Evolutionary conservation across 2,329 filamentous ascomycete species (phyloP).

Genomic region (Diaporthe sp.): DNA sequence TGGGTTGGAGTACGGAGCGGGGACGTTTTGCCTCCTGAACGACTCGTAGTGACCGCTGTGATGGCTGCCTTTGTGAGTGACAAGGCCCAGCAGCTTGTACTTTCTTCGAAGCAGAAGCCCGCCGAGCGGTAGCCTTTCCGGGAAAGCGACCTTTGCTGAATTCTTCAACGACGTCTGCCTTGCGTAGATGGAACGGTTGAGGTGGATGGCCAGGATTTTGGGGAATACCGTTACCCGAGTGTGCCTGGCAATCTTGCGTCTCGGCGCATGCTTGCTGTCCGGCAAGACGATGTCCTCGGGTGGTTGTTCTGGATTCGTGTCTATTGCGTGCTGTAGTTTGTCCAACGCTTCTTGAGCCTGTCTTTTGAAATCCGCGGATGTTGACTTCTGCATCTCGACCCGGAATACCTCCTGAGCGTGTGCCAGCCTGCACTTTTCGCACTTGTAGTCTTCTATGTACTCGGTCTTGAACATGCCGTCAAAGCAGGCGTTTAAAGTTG

Average conservation of each 20-base stretch:
- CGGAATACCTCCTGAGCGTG: constrained; percentile 77
- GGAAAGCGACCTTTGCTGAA: constrained; percentile 91
- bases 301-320: constrained; percentile 82
- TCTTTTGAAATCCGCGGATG: constrained; percentile 61
- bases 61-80: constrained; percentile 95
- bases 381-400: constrained; percentile 66
- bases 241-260: constrained; percentile 85
- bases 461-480: constrained; percentile 95
- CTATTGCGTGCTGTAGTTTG: constrained; percentile 75
- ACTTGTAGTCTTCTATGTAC: constrained; percentile 96
- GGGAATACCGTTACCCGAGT: constrained; percentile 90
- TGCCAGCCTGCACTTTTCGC: constrained; percentile 89
- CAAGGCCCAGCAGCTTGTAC: constrained; percentile 87
- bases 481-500: constrained; percentile 87
- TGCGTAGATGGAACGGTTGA: constrained; percentile 90
- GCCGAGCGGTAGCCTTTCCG: constrained; percentile 85
- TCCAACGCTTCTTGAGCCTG: constrained; percentile 68
- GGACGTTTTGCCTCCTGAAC: constrained; percentile 86
- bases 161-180: constrained; percentile 88
- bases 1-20: constrained; percentile 83
- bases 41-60: constrained; percentile 98
- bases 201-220: constrained; percentile 88
- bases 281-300: constrained; percentile 80
- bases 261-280: constrained; percentile 78
- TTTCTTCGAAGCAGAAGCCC: constrained; percentile 80